Evolutionary conservation across 1,284 basidiomycete genomes (phyloP).

Genomic region (Ceratorhiza oryzae-sativae): DNA sequence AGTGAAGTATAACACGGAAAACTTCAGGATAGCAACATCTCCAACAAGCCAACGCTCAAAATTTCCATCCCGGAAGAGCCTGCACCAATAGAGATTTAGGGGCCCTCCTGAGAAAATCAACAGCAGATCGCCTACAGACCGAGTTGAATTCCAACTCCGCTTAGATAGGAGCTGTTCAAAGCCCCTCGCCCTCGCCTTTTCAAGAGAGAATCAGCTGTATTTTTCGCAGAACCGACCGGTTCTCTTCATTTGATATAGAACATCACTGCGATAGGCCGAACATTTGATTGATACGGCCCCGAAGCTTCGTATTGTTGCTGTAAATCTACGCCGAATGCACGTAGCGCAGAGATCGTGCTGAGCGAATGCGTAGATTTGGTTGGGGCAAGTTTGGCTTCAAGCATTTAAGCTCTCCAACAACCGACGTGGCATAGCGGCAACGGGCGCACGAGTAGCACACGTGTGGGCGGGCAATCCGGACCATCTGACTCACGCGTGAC

Average conservation of each 20-base stretch:
- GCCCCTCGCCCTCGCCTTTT: neutral
- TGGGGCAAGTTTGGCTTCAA: neutral
- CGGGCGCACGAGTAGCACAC: neutral
- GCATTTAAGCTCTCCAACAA: neutral
- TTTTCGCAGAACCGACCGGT: neutral
- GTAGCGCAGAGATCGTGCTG: too few species aligned
- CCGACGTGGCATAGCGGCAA: slow-evolving; percentile 7
- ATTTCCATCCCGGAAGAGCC: too few species aligned
- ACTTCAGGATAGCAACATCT: too few species aligned
- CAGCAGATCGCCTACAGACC: neutral
- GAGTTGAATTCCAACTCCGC: neutral
- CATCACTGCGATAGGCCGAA: too few species aligned
- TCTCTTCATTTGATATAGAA: too few species aligned
- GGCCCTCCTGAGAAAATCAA: neutral
- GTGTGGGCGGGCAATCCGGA: slow-evolving; percentile 3
- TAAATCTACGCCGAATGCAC: neutral
- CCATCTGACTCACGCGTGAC: slow-evolving; percentile 11
- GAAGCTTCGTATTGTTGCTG: neutral
- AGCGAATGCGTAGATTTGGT: neutral
- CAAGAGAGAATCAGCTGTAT: too few species aligned
- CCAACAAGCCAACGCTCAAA: too few species aligned
- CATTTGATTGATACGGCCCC: neutral
- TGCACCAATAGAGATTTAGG: too few species aligned
- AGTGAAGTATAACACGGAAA: too few species aligned
- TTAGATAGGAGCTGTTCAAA: neutral